These are phyloP conservation scores for Rhodotorula mucilaginosa DNA, from an alignment of 1,284 basidiomycete genomes.

Conservation along the genomic window DNA sequence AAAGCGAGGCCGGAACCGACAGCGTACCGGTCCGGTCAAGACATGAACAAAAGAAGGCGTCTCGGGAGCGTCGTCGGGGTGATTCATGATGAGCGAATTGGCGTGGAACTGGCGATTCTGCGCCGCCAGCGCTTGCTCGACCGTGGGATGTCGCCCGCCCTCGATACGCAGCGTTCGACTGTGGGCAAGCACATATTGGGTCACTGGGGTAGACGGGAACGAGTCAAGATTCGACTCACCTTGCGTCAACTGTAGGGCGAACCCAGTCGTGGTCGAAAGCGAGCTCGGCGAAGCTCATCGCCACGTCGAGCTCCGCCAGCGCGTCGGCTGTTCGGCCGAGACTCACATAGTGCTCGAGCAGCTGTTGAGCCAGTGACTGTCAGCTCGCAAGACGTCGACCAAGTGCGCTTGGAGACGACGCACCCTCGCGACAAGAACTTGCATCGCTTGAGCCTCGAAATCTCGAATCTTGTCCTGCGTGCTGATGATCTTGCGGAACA, in stretches of 20 bases:
- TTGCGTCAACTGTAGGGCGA: conserved; percentile 63
- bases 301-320: conserved; percentile 85
- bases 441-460: conserved; percentile 33
- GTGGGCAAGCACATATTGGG: conserved; percentile 4
- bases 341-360: conserved; percentile 44
- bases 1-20: background rate
- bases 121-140: conserved; percentile 79
- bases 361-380: background rate
- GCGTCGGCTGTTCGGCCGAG: conserved; percentile 74
- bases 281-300: conserved; percentile 74
- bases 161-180: conserved; percentile 65
- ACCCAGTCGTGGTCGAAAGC: conserved; percentile 76
- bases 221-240: conserved; percentile 55
- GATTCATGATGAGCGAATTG: conserved; percentile 67
- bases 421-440: conserved; percentile 25
- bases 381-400: background rate
- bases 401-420: background rate
- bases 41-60: conserved; percentile 60
- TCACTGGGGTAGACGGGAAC: fast-evolving
- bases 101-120: conserved; percentile 74
- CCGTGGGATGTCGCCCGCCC: conserved; percentile 85
- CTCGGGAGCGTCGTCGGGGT: conserved; percentile 49
- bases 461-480: conserved; percentile 23
- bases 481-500: conserved; percentile 15
- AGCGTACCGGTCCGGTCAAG: conserved; percentile 85